Percentiles rank a stretch among this genome's conserved stretches.
These are phyloP conservation scores for Grosmannia clavigera DNA, from an alignment of 2,329 filamentous ascomycete species.

Conservation along the genomic window DNA sequence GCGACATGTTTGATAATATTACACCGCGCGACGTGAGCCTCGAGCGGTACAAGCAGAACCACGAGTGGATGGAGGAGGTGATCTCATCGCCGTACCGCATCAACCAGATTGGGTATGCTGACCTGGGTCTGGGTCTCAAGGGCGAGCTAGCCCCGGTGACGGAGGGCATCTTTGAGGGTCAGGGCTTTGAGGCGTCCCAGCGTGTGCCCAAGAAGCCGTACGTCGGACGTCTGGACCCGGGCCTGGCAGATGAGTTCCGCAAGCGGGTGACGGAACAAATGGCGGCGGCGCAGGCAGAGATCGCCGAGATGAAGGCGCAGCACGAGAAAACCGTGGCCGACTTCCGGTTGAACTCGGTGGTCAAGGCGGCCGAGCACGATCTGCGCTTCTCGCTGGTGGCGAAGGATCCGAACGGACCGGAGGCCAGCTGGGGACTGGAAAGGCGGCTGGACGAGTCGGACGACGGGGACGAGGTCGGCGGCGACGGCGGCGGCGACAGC, in stretches of 20 bases:
- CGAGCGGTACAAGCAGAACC: slow-evolving; percentile 81
- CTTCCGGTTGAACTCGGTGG: slow-evolving; percentile 55
- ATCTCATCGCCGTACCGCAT: slow-evolving; percentile 82
- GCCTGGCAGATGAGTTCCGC: slow-evolving; percentile 74
- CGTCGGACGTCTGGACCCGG: slow-evolving; percentile 55
- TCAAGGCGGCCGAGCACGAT: slow-evolving; percentile 64
- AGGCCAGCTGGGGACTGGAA: slow-evolving; percentile 53
- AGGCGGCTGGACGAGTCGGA: slow-evolving; percentile 39
- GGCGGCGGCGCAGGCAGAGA: slow-evolving; percentile 62
- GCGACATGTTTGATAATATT: slow-evolving; percentile 81
- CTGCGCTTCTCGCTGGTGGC: slow-evolving; percentile 53
- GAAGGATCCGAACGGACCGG: slow-evolving; percentile 24
- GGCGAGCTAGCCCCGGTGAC: slow-evolving; percentile 75
- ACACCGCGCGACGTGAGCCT: slow-evolving; percentile 83
- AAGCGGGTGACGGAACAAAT: slow-evolving; percentile 64
- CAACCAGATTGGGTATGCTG: slow-evolving; percentile 72
- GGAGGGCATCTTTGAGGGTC: slow-evolving; percentile 67
- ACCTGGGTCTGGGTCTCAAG: slow-evolving; percentile 73
- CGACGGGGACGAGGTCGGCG: slow-evolving; percentile 21
- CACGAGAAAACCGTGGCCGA: slow-evolving; percentile 66
- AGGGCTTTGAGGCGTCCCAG: slow-evolving; percentile 34
- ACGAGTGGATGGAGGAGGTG: slow-evolving; percentile 98
- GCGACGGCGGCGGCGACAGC: slow-evolving; percentile 12
- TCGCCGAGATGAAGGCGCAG: slow-evolving; percentile 69
- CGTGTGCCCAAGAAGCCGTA: slow-evolving; percentile 44